Evolutionary conservation across 352 stramenopile species (phyloP).

Genomic region (Blastocystis sp.): DNA sequence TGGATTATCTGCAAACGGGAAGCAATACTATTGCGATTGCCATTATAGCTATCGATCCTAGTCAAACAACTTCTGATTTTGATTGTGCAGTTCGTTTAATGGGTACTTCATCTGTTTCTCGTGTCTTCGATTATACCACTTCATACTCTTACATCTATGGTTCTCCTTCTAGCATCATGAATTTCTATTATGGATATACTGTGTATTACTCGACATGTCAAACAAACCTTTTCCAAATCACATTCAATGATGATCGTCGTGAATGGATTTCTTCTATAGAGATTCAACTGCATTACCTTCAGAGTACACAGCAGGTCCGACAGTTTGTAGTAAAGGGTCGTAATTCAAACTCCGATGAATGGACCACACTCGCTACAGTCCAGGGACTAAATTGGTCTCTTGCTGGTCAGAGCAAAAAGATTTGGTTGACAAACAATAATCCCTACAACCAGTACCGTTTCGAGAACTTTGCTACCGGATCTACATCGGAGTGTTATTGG

Average conservation of each 20-base stretch:
- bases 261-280: conserved; percentile 30
- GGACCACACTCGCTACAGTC: not conserved
- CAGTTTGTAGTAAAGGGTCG: not conserved
- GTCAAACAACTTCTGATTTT: not conserved
- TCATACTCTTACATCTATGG: not conserved
- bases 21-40: conserved; percentile 37
- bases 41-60: not conserved
- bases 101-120: not conserved
- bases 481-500: not conserved
- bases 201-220: not conserved
- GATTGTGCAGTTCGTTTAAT: conserved; percentile 50
- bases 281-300: not conserved
- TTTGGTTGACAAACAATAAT: conserved; percentile 7
- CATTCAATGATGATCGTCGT: conserved; percentile 36
- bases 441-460: conserved; percentile 44
- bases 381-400: not conserved
- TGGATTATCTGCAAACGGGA: not conserved
- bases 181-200: not conserved
- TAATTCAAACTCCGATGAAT: not conserved
- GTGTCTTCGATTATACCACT: not conserved
- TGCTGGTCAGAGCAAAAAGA: not conserved
- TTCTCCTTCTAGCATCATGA: not conserved
- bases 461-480: not conserved
- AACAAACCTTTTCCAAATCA: not conserved
- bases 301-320: not conserved